These are phyloP conservation scores for Apiospora kogelbergensis DNA, from an alignment of 2,329 filamentous ascomycete genomes.

Conservation along the genomic window DNA sequence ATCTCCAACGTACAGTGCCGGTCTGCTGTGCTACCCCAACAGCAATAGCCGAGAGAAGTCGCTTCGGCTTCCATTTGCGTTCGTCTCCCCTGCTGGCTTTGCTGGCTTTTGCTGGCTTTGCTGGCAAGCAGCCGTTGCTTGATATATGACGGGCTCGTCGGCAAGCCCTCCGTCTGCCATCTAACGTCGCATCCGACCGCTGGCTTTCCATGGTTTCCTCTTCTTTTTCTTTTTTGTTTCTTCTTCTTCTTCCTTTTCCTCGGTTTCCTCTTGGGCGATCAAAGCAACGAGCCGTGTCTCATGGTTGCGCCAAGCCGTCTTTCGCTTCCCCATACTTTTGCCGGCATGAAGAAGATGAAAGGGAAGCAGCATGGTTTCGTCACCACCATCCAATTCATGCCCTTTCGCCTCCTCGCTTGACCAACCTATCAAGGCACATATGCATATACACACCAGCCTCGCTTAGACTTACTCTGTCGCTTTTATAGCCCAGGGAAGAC, in stretches of 20 bases:
- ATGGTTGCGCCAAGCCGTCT: neutral
- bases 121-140: neutral
- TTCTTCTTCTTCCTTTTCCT: neutral
- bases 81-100: neutral
- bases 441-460: neutral
- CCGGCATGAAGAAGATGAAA: neutral
- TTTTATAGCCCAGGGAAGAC: neutral
- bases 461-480: neutral
- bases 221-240: neutral
- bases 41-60: neutral
- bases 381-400: neutral
- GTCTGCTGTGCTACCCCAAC: neutral
- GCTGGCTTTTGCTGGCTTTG: no score
- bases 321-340: neutral
- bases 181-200: neutral
- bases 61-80: neutral
- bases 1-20: neutral
- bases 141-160: neutral
- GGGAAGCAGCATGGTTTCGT: neutral
- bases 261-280: no score
- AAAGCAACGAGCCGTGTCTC: constrained; percentile 9
- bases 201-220: neutral
- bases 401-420: neutral
- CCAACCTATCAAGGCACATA: neutral
- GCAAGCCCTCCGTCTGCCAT: neutral